Conservation (phyloP, 2,329 filamentous ascomycete species). For the Dryadomyces quercivorus region DNA sequence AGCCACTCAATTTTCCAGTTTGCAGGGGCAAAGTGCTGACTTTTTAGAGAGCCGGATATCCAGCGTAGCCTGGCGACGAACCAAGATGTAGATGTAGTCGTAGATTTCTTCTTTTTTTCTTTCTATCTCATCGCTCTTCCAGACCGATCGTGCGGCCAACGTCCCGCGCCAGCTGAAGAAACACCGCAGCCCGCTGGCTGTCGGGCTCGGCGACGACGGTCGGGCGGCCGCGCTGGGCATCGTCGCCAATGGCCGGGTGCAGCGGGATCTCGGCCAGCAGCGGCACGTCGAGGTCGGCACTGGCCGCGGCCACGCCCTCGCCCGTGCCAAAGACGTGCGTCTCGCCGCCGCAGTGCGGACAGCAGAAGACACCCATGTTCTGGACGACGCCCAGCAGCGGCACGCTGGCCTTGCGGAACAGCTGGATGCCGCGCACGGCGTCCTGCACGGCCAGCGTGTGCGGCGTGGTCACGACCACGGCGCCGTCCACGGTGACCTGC, state of each 20-base stretch:
- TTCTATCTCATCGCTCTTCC: not conserved
- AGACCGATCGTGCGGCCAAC: slow-evolving; percentile 34
- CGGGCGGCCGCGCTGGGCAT: slow-evolving; percentile 77
- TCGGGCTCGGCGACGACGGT: slow-evolving; percentile 80
- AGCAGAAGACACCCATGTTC: slow-evolving; percentile 81
- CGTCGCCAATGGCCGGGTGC: slow-evolving; percentile 73
- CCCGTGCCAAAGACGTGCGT: slow-evolving; percentile 64
- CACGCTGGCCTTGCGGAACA: slow-evolving; percentile 79
- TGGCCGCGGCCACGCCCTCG: slow-evolving; percentile 55
- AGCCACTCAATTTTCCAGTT: not conserved
- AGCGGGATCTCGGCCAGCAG: slow-evolving; percentile 41
- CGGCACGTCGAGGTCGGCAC: slow-evolving; percentile 58
- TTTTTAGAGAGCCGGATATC: not conserved
- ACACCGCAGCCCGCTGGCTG: slow-evolving; percentile 59
- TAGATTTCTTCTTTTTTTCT: not conserved
- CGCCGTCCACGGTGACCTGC: slow-evolving; percentile 78
- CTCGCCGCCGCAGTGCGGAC: slow-evolving; percentile 62
- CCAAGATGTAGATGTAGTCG: no score
- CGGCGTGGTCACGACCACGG: slow-evolving; percentile 82
- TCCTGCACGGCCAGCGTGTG: slow-evolving; percentile 89
- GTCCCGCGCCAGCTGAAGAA: slow-evolving; percentile 54
- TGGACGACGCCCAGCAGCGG: slow-evolving; percentile 78
- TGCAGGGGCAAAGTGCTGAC: not conserved
- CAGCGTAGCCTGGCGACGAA: no score
- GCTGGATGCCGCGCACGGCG: slow-evolving; percentile 79